Conservation (phyloP, 2,329 filamentous ascomycete species). For the Penicillium sp. region DNA sequence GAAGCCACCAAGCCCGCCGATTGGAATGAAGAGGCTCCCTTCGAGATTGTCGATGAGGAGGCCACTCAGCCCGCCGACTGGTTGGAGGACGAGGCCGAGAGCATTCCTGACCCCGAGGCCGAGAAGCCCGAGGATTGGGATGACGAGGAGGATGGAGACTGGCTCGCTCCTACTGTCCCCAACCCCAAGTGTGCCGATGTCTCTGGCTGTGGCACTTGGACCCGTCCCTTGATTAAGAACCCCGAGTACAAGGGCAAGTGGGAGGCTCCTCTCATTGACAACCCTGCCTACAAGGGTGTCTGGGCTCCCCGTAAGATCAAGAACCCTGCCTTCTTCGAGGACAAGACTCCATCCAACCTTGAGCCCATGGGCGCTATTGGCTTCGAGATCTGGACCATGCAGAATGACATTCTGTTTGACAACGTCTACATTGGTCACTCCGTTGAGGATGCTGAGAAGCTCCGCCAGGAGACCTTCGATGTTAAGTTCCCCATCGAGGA, state of each 20-base stretch:
- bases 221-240: constrained; percentile 89
- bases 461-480: constrained; percentile 86
- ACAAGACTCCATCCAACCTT: constrained; percentile 94
- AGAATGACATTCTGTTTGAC: constrained; percentile 97
- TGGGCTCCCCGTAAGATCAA: constrained; percentile 95
- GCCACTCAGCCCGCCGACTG: constrained; percentile 92
- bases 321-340: constrained; percentile 95
- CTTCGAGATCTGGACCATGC: constrained; percentile 99
- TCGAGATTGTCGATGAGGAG: constrained; percentile 91
- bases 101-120: constrained; percentile 86
- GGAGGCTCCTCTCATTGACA: constrained; percentile 88
- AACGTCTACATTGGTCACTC: constrained; percentile 99
- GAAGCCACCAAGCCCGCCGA: constrained; percentile 95
- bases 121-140: constrained; percentile 99
- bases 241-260: constrained; percentile 99
- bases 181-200: constrained; percentile 95
- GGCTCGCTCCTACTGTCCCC: constrained; percentile 81
- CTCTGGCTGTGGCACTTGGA: constrained; percentile 92
- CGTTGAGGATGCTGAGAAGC: constrained; percentile 82
- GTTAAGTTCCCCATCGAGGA: constrained; percentile 83
- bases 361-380: constrained; percentile 93
- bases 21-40: constrained; percentile 98
- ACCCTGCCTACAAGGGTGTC: constrained; percentile 94
- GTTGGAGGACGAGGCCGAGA: constrained; percentile 84
- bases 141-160: constrained; percentile 99